Evolutionary conservation across 1,139 yeast genomes (phyloP).

Genomic region (Diutina sp.): DNA sequence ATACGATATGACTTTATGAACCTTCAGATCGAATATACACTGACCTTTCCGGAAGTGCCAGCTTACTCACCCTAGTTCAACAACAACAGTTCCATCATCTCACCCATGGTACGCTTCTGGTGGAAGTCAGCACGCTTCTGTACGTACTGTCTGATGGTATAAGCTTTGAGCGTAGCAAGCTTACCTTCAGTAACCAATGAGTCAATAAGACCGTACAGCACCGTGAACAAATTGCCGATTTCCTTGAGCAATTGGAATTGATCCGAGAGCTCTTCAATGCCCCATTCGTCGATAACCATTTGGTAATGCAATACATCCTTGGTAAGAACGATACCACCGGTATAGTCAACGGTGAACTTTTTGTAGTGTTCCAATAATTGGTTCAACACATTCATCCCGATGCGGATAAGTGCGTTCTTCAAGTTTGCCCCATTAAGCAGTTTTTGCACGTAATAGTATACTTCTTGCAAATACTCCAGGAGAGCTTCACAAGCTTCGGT

Average conservation of each 20-base stretch:
- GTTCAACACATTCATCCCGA: slow-evolving; percentile 51
- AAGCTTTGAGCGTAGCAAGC: slow-evolving; percentile 55
- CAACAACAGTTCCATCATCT: slow-evolving; percentile 1
- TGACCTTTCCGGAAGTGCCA: background rate
- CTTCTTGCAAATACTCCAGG: slow-evolving; percentile 36
- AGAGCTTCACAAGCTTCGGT: slow-evolving; percentile 60
- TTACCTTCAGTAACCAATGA: slow-evolving; percentile 79
- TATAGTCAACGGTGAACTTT: slow-evolving; percentile 61
- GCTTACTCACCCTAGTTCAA: background rate
- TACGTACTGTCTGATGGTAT: slow-evolving; percentile 55
- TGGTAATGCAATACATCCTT: slow-evolving; percentile 77
- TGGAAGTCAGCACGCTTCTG: slow-evolving; percentile 60
- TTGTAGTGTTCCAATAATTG: slow-evolving; percentile 62
- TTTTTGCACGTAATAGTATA: slow-evolving; percentile 20
- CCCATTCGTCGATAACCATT: slow-evolving; percentile 61
- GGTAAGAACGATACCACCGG: slow-evolving; percentile 78
- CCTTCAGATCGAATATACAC: background rate
- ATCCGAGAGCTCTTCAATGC: slow-evolving; percentile 48
- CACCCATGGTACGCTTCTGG: slow-evolving; percentile 1
- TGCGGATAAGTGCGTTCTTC: slow-evolving; percentile 35
- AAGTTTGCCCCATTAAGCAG: slow-evolving; percentile 44
- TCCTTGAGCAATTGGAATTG: slow-evolving; percentile 66
- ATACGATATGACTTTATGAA: background rate
- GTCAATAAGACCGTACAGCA: slow-evolving; percentile 52
- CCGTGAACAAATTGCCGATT: slow-evolving; percentile 75